These are phyloP conservation scores for Babesia ovis DNA, from an alignment of 169 alveolate species.

Conservation along the genomic window DNA sequence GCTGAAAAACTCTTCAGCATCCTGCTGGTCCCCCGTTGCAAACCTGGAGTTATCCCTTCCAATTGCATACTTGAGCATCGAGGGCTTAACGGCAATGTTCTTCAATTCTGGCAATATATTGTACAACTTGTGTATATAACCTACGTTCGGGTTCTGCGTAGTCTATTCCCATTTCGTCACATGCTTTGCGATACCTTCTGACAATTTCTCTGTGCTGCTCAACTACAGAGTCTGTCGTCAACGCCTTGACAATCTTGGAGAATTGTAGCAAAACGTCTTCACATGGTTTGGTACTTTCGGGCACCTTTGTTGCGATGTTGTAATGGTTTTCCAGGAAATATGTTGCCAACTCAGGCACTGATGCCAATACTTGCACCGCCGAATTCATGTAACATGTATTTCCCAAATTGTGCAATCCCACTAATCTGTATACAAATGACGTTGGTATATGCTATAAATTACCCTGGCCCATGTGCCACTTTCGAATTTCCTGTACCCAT, in stretches of 20 bases:
- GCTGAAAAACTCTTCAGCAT: constrained; percentile 63
- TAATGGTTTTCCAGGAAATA: constrained; percentile 31
- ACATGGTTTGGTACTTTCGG: not conserved
- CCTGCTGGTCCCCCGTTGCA: constrained; percentile 52
- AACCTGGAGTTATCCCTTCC: constrained; percentile 30
- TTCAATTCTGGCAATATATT: constrained; percentile 10
- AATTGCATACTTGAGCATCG: constrained; percentile 45
- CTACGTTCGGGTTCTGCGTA: constrained; percentile 49
- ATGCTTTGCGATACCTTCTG: constrained; percentile 17
- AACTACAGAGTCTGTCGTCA: constrained; percentile 21
- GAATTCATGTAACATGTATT: constrained; percentile 84
- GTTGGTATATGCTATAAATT: constrained; percentile 48
- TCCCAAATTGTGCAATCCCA: constrained; percentile 83
- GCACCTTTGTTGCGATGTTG: constrained; percentile 16
- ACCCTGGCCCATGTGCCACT: constrained; percentile 61
- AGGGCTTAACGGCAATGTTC: constrained; percentile 37
- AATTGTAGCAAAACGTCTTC: constrained; percentile 55
- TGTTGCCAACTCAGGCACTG: constrained; percentile 22
- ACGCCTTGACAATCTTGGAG: constrained; percentile 40
- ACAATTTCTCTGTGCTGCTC: constrained; percentile 17
- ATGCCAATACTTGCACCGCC: constrained; percentile 70
- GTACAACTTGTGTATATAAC: not conserved
- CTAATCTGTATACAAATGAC: constrained; percentile 55
- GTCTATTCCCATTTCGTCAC: constrained; percentile 9
- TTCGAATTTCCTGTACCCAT: constrained; percentile 63